phyloP scores from a whole-genome alignment of 208 protist genomes.

The Trichomonas tenax region DNA sequence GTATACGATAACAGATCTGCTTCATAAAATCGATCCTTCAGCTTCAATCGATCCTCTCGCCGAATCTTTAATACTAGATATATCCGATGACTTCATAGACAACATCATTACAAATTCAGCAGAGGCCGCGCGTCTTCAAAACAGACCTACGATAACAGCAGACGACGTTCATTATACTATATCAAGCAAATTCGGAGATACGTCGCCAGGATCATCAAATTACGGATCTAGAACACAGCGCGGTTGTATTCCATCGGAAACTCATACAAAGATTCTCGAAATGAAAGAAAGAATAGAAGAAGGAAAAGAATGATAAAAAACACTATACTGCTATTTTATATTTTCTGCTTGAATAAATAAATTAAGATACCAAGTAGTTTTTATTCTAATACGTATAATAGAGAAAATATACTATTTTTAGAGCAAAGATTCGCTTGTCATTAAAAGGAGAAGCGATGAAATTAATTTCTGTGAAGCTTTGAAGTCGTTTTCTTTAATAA shows the following conservation, averaged over 20 bases:
- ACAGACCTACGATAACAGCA: not conserved
- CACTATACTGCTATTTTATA: too few species aligned
- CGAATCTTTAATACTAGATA: not conserved
- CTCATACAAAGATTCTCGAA: not conserved
- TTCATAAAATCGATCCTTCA: conserved; percentile 5
- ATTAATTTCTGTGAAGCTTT: not conserved
- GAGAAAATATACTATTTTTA: not conserved
- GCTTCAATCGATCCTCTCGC: not conserved
- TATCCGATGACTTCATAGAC: not conserved
- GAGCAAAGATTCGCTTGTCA: not conserved
- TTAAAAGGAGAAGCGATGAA: not conserved
- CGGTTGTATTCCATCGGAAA: not conserved
- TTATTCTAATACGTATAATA: too few species aligned
- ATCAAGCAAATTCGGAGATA: not conserved
- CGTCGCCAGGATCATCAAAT: not conserved
- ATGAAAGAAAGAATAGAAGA: not conserved
- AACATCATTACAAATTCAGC: not conserved
- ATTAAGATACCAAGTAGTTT: too few species aligned
- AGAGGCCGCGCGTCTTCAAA: not conserved
- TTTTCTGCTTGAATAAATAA: too few species aligned
- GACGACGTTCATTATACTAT: not conserved
- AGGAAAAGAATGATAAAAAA: not conserved
- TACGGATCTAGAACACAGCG: not conserved
- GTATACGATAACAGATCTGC: not conserved
- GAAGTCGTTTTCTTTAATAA: not conserved